Evolutionary conservation across 1,139 yeast species (phyloP).

Genomic region (Casaregolazyma suthepensis): DNA sequence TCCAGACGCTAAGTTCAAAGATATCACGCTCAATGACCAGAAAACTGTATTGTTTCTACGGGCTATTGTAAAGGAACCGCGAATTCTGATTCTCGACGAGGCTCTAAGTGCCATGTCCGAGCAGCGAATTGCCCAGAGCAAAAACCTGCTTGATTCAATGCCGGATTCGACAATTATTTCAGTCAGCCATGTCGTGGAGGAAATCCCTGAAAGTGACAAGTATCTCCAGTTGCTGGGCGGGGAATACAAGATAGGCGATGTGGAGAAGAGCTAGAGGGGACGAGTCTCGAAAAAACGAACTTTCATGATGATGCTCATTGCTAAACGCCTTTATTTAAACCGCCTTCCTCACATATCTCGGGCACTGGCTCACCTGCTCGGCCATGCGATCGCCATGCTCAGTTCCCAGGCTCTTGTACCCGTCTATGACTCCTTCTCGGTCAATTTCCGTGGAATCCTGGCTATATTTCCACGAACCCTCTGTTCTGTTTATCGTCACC

Average conservation of each 20-base stretch:
- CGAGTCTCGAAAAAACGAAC: background rate
- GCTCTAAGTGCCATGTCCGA: constrained; percentile 90
- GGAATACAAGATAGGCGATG: constrained; percentile 7
- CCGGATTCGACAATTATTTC: constrained; percentile 61
- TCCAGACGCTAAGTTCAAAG: constrained; percentile 41
- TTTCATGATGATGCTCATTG: background rate
- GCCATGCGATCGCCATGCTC: constrained; percentile 13
- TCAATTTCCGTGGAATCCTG: constrained; percentile 46
- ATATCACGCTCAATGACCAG: constrained; percentile 65
- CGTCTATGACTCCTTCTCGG: constrained; percentile 48
- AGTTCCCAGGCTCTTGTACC: constrained; percentile 28
- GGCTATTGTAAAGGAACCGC: constrained; percentile 71
- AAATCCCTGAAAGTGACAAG: constrained; percentile 52
- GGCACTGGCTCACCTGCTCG: constrained; percentile 9
- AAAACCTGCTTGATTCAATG: constrained; percentile 46
- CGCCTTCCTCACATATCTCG: background rate
- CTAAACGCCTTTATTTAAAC: background rate
- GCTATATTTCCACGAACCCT: constrained; percentile 58
- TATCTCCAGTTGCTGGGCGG: constrained; percentile 35
- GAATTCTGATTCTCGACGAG: constrained; percentile 77
- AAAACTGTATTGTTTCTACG: constrained; percentile 71
- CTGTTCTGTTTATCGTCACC: constrained; percentile 45
- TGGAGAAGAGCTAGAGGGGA: background rate
- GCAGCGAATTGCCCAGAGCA: constrained; percentile 57
- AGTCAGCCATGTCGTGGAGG: constrained; percentile 70